Base-by-base conservation (phyloP, 805 yeast species). In the Dipodascus geniculatus region DNA sequence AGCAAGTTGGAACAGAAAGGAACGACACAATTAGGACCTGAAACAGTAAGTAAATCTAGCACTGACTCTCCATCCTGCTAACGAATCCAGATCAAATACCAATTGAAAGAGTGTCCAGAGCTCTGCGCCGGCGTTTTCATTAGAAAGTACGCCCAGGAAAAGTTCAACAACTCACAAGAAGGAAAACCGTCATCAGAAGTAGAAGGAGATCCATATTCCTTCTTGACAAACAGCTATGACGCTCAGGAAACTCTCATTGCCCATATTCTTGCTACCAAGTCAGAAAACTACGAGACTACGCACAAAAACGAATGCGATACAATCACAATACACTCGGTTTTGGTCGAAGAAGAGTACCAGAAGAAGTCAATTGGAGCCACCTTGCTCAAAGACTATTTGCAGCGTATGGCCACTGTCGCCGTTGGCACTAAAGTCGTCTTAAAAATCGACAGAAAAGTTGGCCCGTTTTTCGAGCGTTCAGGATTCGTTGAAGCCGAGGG, bases 51-150 rank as follows among this genome's bases (percentile, higher is more conserved):
- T 38, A n/a, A n/a, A 38, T 6, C 4, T 28, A 28, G n/a, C 33
- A 28, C 33, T 6, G 11, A 28, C 33, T 6, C 6, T 6, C 33
- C 6, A 6, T 6, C 9, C 33, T 28, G 11, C 4, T n/a, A 38
- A 6, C 14, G 19, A 3, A 22, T 47, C n/a, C n/a, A 78, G 58
- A 68, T 81, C 53, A 71, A 70, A 58, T 91, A 87, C 71, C 76
- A 97, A 61, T 74, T 91, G 58, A 75, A 76, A 1, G 80, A 73
- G 2, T 90, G 97, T 66, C 98, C 98, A 8, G 99, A 91, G 67
- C 77, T 91, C 54, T 81, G 93, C 59, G 80, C 90, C 3, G 98
- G 98, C 1, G 74, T 93, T 54, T 93, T 91, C 63, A 74, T 88
- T 51, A 75, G 96, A 64, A 80, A 80, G 54, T 85, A 84, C 68